Conservation (phyloP, 495 filamentous ascomycete genomes). For the Aspergillus baeticus region DNA sequence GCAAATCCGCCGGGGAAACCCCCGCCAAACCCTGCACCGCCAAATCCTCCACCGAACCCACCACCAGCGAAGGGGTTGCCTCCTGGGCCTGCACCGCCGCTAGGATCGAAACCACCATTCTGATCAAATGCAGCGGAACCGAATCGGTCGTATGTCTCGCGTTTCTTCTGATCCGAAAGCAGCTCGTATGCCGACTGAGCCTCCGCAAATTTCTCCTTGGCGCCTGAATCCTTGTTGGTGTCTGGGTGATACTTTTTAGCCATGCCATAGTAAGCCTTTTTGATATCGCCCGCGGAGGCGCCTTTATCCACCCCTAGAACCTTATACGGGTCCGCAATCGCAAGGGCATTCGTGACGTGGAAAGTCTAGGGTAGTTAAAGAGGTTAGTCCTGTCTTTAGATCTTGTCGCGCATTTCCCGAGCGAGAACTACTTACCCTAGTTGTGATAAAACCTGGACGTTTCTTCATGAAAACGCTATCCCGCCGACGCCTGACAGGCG, state of each 20-base stretch:
- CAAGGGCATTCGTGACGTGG: slow-evolving; percentile 63
- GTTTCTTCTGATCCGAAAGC: slow-evolving; percentile 87
- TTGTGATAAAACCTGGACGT: slow-evolving; percentile 10
- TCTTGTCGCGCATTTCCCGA: neutral
- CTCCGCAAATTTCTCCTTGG: slow-evolving; percentile 92
- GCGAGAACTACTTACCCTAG: slow-evolving; percentile 31
- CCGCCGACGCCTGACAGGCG: slow-evolving; percentile 25
- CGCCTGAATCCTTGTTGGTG: slow-evolving; percentile 88
- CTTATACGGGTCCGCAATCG: slow-evolving; percentile 78
- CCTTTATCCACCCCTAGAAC: slow-evolving; percentile 78
- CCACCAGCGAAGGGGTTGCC: slow-evolving; percentile 62
- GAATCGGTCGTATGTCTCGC: slow-evolving; percentile 84
- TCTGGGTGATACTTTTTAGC: slow-evolving; percentile 99
- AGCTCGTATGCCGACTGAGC: slow-evolving; percentile 91
- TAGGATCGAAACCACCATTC: slow-evolving; percentile 67
- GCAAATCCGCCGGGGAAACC: slow-evolving; percentile 54
- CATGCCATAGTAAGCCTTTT: slow-evolving; percentile 96
- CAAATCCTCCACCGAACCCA: slow-evolving; percentile 52
- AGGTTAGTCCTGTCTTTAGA: slow-evolving; percentile 9
- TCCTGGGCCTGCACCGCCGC: slow-evolving; percentile 52
- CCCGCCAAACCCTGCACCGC: slow-evolving; percentile 56
- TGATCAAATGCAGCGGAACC: slow-evolving; percentile 88
- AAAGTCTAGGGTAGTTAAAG: slow-evolving; percentile 55
- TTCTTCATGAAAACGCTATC: slow-evolving; percentile 17
- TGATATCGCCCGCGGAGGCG: slow-evolving; percentile 84